These are phyloP conservation scores for Cyclanthera cordifolia DNA, from an alignment of 306 rosid genomes.

Conservation along the genomic window DNA sequence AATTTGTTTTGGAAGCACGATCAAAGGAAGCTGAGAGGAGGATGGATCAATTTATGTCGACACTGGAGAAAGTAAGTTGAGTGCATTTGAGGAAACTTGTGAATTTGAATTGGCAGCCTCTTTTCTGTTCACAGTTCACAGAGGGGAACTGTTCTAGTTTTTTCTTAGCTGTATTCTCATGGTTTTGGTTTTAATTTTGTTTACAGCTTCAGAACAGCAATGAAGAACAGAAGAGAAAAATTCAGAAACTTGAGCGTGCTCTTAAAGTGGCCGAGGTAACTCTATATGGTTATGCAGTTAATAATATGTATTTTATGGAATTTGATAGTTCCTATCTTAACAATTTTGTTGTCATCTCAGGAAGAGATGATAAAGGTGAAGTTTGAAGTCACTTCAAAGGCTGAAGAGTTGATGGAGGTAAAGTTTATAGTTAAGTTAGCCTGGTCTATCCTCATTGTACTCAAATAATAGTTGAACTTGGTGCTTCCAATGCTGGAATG, in stretches of 20 bases:
- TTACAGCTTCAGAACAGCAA: constrained; percentile 56
- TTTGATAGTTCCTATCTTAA: not conserved
- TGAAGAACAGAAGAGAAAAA: constrained; percentile 52
- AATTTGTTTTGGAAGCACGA: constrained; percentile 43
- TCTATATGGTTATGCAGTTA: constrained; percentile 11
- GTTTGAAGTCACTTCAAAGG: constrained; percentile 51
- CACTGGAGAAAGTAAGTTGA: constrained; percentile 48
- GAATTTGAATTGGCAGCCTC: constrained; percentile 5
- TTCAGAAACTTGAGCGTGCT: constrained; percentile 55
- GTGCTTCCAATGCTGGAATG: not conserved
- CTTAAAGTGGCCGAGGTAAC: constrained; percentile 70
- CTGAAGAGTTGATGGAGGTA: constrained; percentile 56
- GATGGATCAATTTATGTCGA: constrained; percentile 36
- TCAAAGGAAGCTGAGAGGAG: constrained; percentile 44
- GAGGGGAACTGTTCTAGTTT: not conserved
- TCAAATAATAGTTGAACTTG: not conserved
- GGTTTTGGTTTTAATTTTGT: constrained; percentile 16
- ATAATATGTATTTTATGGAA: not conserved
- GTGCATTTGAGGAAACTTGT: constrained; percentile 12
- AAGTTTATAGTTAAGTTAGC: constrained; percentile 11
- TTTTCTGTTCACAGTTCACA: not conserved
- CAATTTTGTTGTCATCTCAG: constrained; percentile 30
- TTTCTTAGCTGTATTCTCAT: not conserved
- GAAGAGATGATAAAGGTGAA: constrained; percentile 84
- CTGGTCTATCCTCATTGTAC: not conserved